Evolutionary conservation across 1,284 basidiomycete species (phyloP).

Genomic region (Cerrena zonata): DNA sequence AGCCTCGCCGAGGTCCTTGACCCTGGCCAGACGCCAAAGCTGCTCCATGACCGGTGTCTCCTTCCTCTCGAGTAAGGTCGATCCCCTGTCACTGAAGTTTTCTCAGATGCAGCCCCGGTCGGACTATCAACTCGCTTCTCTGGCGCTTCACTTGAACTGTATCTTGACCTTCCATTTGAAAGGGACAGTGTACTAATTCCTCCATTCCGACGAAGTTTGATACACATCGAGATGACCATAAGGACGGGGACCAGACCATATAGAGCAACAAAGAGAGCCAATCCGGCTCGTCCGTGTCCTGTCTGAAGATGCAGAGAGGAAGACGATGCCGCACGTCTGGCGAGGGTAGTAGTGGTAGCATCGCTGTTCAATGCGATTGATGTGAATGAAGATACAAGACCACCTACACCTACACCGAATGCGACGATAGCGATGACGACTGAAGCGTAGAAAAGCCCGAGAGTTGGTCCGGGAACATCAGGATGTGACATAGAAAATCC

Average conservation of each 20-base stretch:
- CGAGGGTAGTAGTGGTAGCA: slow-evolving; percentile 20
- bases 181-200: slow-evolving; percentile 1
- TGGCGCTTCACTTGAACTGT: slow-evolving; percentile 36
- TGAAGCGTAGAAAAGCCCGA: slow-evolving; percentile 22
- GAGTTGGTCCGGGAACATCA: slow-evolving; percentile 12
- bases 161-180: slow-evolving; percentile 19
- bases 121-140: slow-evolving; percentile 24
- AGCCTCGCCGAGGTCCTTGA: slow-evolving; percentile 14
- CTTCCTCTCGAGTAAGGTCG: slow-evolving; percentile 13
- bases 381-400: slow-evolving; percentile 58
- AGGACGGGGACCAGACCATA: slow-evolving; percentile 51
- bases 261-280: slow-evolving; percentile 54
- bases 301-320: slow-evolving; percentile 44
- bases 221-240: slow-evolving; percentile 30
- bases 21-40: slow-evolving; percentile 19
- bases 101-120: neutral
- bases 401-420: slow-evolving; percentile 58
- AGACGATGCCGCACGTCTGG: slow-evolving; percentile 27
- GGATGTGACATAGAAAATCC: slow-evolving; percentile 33
- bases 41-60: slow-evolving; percentile 22
- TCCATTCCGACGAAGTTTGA: slow-evolving; percentile 11
- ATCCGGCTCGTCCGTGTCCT: slow-evolving; percentile 53
- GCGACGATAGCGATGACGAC: slow-evolving; percentile 40
- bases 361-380: slow-evolving; percentile 32
- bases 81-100: neutral